Percentiles rank a stretch among this genome's conserved stretches.
Evolutionary conservation across 176 grass and related monocot species (phyloP).

Genomic region (Dendrocalamus sinicus): DNA sequence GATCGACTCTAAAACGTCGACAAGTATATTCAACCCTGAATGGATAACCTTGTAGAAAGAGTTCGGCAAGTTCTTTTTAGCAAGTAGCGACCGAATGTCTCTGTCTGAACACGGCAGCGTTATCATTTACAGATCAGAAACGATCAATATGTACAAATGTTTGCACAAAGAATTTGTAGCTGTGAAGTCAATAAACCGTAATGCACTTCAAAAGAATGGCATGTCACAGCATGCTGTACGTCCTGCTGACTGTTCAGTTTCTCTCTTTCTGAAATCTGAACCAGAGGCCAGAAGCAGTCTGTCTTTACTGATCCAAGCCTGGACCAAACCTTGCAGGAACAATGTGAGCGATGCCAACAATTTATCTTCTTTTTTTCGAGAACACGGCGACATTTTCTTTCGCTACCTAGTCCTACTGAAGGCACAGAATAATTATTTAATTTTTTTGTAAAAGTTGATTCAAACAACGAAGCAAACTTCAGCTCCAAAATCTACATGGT

Average conservation of each 20-base stretch:
- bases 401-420: not conserved
- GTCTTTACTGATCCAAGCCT: not conserved
- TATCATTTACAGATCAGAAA: slow-evolving; percentile 14
- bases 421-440: not conserved
- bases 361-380: not conserved
- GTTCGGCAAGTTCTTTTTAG: not conserved
- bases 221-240: not conserved
- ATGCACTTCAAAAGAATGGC: not conserved
- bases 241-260: not conserved
- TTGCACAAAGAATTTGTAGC: slow-evolving; percentile 17
- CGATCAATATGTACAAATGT: not conserved
- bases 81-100: not conserved
- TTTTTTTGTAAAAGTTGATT: not conserved
- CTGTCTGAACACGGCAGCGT: not conserved
- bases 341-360: not conserved
- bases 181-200: not conserved
- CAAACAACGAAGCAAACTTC: not conserved
- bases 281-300: not conserved
- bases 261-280: not conserved
- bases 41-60: slow-evolving; percentile 7
- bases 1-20: no score
- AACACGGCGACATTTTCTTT: not conserved
- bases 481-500: not conserved
- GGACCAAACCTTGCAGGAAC: not conserved
- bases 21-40: not conserved